Evolutionary conservation across 495 filamentous ascomycete genomes (phyloP).

Genomic region (Lasiosphaeria hispida): DNA sequence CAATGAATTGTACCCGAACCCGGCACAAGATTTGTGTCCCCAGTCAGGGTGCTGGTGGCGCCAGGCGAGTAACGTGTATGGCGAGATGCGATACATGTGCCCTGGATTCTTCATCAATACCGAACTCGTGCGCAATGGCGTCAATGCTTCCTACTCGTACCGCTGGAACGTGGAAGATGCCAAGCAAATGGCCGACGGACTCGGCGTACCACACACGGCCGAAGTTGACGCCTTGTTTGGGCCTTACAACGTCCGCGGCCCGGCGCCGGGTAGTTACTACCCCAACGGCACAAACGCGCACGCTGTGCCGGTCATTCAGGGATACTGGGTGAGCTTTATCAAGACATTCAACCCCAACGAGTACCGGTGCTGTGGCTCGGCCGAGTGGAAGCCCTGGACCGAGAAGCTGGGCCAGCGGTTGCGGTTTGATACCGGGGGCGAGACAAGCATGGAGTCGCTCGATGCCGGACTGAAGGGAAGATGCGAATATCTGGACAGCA

Average conservation of each 20-base stretch:
- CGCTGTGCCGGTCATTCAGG: conserved; percentile 58
- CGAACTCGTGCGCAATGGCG: conserved; percentile 37
- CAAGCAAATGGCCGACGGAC: conserved; percentile 43
- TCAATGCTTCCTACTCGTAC: conserved; percentile 56
- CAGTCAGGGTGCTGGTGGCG: conserved; percentile 54
- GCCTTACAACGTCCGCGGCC: conserved; percentile 23
- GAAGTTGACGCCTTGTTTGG: conserved; percentile 65
- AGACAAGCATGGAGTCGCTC: conserved; percentile 56
- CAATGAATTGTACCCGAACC: conserved; percentile 58
- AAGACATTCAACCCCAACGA: conserved; percentile 60
- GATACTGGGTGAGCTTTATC: conserved; percentile 70
- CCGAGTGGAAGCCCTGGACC: conserved; percentile 32
- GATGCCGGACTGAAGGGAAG: conserved; percentile 42
- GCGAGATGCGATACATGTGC: conserved; percentile 73
- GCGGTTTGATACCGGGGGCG: conserved; percentile 54
- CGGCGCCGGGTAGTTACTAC: conserved; percentile 53
- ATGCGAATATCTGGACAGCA: conserved; percentile 49
- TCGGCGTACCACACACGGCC: conserved; percentile 61
- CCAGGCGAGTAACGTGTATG: conserved; percentile 61
- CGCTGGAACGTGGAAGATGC: conserved; percentile 63
- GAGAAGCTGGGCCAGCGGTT: conserved; percentile 42
- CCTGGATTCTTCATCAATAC: conserved; percentile 58
- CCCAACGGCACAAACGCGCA: conserved; percentile 46
- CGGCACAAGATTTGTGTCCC: conserved; percentile 36
- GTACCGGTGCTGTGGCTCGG: conserved; percentile 14